Conservation (phyloP, 768 basidiomycete species). For the Steccherinum ochraceum region DNA sequence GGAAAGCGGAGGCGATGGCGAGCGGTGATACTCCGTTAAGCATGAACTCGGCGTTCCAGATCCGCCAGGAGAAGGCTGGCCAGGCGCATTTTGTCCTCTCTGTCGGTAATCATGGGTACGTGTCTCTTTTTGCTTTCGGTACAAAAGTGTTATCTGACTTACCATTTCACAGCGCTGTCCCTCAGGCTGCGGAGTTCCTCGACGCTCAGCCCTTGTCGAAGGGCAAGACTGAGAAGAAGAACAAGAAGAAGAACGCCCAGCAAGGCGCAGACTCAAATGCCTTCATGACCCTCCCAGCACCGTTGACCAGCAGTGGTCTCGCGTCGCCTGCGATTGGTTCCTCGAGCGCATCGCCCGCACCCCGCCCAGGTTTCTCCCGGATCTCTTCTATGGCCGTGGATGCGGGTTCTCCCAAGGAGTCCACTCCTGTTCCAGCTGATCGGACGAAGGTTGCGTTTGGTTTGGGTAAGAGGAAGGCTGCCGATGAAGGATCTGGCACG, state of each 20-base stretch:
- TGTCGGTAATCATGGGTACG: constrained; percentile 88
- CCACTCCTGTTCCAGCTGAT: constrained; percentile 55
- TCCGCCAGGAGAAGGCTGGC: constrained; percentile 88
- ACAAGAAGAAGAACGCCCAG: constrained; percentile 72
- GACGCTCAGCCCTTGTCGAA: constrained; percentile 78
- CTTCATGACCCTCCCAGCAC: constrained; percentile 70
- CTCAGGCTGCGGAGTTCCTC: constrained; percentile 77
- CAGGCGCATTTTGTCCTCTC: constrained; percentile 96
- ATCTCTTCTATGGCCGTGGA: constrained; percentile 55
- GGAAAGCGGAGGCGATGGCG: constrained; percentile 88
- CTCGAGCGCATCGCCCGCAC: constrained; percentile 49
- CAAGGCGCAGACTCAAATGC: constrained; percentile 44
- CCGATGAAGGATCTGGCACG: constrained; percentile 57
- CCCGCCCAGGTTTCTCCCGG: constrained; percentile 71
- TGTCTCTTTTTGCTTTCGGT: constrained; percentile 4
- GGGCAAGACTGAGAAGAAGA: constrained; percentile 76
- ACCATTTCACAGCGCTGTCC: constrained; percentile 57
- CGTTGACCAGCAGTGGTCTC: constrained; percentile 39
- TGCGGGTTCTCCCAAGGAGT: constrained; percentile 31
- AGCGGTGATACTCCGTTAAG: constrained; percentile 94
- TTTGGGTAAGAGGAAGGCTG: constrained; percentile 79
- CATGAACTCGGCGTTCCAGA: constrained; percentile 92
- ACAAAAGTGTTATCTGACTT: constrained; percentile 12
- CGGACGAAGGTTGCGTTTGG: constrained; percentile 74
- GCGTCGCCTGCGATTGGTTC: constrained; percentile 36